Evolutionary conservation across 108 stramenopile genomes (phyloP).

Genomic region (Pseudonitzschia pungens): DNA sequence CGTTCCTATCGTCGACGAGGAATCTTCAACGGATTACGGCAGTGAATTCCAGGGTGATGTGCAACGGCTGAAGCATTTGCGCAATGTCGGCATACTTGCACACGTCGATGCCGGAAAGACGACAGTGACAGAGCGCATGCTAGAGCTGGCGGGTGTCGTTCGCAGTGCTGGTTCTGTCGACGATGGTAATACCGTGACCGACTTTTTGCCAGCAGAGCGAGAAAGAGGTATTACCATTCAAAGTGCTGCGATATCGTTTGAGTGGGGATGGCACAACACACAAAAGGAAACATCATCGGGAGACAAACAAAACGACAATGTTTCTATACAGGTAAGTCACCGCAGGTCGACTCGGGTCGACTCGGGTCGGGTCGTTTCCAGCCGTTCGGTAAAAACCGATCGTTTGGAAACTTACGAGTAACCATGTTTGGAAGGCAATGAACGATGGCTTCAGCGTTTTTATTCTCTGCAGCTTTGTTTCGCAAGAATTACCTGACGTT

Average conservation of each 20-base stretch:
- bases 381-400: background rate
- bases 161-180: slow-evolving; percentile 86
- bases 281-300: background rate
- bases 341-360: too few species aligned
- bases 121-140: slow-evolving; percentile 98
- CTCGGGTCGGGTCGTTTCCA: background rate
- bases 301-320: slow-evolving; percentile 42
- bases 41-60: background rate
- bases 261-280: slow-evolving; percentile 85
- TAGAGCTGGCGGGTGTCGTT: slow-evolving; percentile 89
- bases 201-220: slow-evolving; percentile 95
- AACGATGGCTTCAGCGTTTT: background rate
- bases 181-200: slow-evolving; percentile 95
- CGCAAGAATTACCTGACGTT: background rate
- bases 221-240: slow-evolving; percentile 99
- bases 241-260: slow-evolving; percentile 92
- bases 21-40: background rate
- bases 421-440: background rate
- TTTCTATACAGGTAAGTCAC: slow-evolving; percentile 26
- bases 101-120: slow-evolving; percentile 99
- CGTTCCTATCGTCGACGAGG: background rate
- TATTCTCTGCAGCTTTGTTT: background rate
- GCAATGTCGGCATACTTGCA: slow-evolving; percentile 94
- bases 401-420: background rate
- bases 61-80: slow-evolving; percentile 53